phyloP scores from a whole-genome alignment of 306 rosid genomes.

The Alnus rubra region DNA sequence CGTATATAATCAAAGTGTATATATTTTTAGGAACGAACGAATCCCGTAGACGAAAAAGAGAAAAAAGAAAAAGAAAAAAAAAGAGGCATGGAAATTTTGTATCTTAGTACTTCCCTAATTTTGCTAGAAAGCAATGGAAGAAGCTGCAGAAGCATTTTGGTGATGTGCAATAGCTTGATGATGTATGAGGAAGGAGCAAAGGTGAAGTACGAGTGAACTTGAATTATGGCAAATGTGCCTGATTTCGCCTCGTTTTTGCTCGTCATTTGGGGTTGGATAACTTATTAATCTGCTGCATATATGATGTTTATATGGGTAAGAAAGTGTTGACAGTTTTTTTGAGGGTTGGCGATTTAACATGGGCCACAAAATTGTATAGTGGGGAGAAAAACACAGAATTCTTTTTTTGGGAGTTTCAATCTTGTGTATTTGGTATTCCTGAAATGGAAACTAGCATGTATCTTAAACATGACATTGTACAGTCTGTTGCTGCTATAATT shows the following conservation, averaged over 20 bases:
- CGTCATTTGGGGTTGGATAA: constrained; percentile 30
- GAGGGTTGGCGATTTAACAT: constrained; percentile 34
- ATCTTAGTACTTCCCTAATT: constrained; percentile 38
- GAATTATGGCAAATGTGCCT: background rate
- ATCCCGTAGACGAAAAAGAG: background rate
- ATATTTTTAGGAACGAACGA: constrained; percentile 43
- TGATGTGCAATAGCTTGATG: constrained; percentile 37
- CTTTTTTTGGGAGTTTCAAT: constrained; percentile 23
- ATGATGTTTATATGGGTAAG: constrained; percentile 38
- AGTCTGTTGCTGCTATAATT: background rate
- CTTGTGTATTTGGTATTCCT: constrained; percentile 31
- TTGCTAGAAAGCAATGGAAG: constrained; percentile 44
- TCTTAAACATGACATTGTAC: background rate
- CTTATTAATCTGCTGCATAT: constrained; percentile 38
- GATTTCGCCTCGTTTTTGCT: constrained; percentile 33
- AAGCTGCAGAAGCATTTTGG: constrained; percentile 40
- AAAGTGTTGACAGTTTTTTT: constrained; percentile 28
- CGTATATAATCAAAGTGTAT: constrained; percentile 40
- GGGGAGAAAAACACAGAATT: constrained; percentile 18
- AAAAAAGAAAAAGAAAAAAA: background rate
- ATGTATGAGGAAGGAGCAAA: constrained; percentile 33
- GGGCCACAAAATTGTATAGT: constrained; percentile 55
- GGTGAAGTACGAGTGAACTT: constrained; percentile 33
- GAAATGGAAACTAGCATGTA: constrained; percentile 23
- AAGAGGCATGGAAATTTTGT: constrained; percentile 50